Evolutionary conservation across 2,329 filamentous ascomycete species (phyloP), one percentile per base, ranked within the genome.

Genomic region (Pseudogymnoascus sp.): DNA sequence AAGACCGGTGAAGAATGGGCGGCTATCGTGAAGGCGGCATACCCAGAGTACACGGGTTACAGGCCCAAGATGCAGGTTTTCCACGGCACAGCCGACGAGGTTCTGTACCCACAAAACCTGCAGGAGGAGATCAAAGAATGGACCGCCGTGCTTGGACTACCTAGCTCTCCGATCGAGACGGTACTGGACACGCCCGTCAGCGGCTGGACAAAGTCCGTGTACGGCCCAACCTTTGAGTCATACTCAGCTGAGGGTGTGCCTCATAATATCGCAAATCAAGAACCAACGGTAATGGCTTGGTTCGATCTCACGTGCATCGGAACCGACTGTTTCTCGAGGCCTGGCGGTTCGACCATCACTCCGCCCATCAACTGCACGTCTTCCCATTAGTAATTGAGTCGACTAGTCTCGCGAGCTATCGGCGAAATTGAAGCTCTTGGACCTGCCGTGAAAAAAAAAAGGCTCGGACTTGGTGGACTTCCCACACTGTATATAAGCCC

Each of bases 1-100:
- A 77, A 77, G 1, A 72, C 75, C 60, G 74, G 77, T 4, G 70
- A 76, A 64, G 73, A 78, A 62, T 83, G 80, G 80, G 77, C 79
- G 11, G 73, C 75, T 63, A 72, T 76, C 30, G 80, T 77, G 11
- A 69, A 72, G 25, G 70, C 71, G 60, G 75, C 76, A 28, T 71
- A 71, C 62, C 65, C 70, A 1, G 69, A 66, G 1, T 73, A 72
- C 60, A 73, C 67, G 12, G 77, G 77, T 7, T 60, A 71, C 2
- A 69, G 75, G 4, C 74, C 77, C 16, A 69, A 70, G 61, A 75
- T 78, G 72, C 69, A 73, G 64, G 72, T 75, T 64, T 69, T 69
- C 65, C 72, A 75, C 68, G 70, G 72, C 22, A 66, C 71, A 19
- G 68, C 73, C n/a, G 74, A 78, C 65, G 67, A 61, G 60, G 73